A percentile compares a stretch with the other conserved stretches of the same genome.
Conservation (phyloP, 2,329 filamentous ascomycete genomes). For the Pseudogymnoascus destructans region DNA sequence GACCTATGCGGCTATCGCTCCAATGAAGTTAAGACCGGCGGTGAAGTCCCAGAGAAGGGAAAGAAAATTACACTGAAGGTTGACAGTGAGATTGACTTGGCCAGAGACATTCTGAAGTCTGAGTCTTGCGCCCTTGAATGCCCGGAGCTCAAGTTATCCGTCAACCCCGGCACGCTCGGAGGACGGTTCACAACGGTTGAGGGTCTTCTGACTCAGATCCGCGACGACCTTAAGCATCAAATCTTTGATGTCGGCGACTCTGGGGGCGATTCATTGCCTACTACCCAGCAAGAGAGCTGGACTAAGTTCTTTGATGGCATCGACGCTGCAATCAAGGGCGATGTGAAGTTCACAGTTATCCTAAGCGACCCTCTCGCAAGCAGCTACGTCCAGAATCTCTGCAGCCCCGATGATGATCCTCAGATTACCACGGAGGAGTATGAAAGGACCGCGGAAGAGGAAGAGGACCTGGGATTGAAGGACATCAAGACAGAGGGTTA, state of each 20-base stretch:
- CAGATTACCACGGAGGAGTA: conserved; percentile 76
- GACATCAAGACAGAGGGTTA: conserved; percentile 94
- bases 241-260: conserved; percentile 66
- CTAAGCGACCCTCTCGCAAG: conserved; percentile 81
- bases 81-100: conserved; percentile 57
- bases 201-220: conserved; percentile 81
- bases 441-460: conserved; percentile 76
- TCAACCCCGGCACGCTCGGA: conserved; percentile 87
- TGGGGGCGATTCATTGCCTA: conserved; percentile 67
- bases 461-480: conserved; percentile 77
- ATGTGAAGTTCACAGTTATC: conserved; percentile 68
- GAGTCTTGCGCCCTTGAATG: conserved; percentile 82
- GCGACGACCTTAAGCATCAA: conserved; percentile 73
- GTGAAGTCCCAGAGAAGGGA: conserved; percentile 76
- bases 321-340: conserved; percentile 64
- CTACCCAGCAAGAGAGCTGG: conserved; percentile 60
- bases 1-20: conserved; percentile 85
- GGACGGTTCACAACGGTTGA: conserved; percentile 96
- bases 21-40: conserved; percentile 96
- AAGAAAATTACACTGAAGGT: conserved; percentile 71
- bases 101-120: conserved; percentile 88
- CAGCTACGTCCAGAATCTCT: conserved; percentile 86
- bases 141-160: conserved; percentile 72
- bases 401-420: conserved; percentile 60
- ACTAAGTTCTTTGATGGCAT: conserved; percentile 66